Conservation (phyloP, 345 rosid genomes). For the Cardamine chenopodiifolia region DNA sequence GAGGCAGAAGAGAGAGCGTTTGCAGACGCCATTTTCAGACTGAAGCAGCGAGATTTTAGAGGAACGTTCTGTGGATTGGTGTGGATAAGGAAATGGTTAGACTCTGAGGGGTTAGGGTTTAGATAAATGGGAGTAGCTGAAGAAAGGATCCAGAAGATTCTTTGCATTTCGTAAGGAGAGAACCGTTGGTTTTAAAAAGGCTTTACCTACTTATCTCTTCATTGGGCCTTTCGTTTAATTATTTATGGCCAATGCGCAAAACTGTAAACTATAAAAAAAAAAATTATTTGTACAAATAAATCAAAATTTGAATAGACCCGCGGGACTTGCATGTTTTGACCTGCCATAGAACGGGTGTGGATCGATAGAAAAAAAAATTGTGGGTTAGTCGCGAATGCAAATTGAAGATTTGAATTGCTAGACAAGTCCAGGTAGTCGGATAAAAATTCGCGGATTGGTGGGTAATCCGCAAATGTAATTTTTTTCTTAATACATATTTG, state of each 20-base stretch:
- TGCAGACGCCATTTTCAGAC: conserved; percentile 66
- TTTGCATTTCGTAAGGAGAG: conserved; percentile 38
- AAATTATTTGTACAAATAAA: too few species aligned
- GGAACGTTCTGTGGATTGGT: conserved; percentile 16
- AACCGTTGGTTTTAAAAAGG: conserved; percentile 30
- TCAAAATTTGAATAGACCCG: too few species aligned
- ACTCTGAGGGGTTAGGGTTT: conserved; percentile 53
- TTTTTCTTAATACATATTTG: too few species aligned
- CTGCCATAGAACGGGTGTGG: too few species aligned
- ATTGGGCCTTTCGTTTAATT: background rate
- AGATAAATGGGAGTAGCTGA: conserved; percentile 34
- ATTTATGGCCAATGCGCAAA: background rate
- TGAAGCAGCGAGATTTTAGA: background rate
- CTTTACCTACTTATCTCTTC: conserved; percentile 13
- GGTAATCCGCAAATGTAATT: too few species aligned
- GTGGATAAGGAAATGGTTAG: conserved; percentile 47
- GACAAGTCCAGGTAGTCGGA: too few species aligned
- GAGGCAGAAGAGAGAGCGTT: conserved; percentile 74
- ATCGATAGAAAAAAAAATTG: too few species aligned
- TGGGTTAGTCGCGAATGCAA: too few species aligned
- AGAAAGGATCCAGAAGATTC: conserved; percentile 68
- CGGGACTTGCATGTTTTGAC: too few species aligned
- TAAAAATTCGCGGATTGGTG: too few species aligned
- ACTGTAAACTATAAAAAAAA: background rate
- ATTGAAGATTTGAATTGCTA: too few species aligned